Evolutionary conservation across 2,329 filamentous ascomycete genomes (phyloP), one percentile per base, ranked within the genome.

Genomic region (Aureobasidium musti): DNA sequence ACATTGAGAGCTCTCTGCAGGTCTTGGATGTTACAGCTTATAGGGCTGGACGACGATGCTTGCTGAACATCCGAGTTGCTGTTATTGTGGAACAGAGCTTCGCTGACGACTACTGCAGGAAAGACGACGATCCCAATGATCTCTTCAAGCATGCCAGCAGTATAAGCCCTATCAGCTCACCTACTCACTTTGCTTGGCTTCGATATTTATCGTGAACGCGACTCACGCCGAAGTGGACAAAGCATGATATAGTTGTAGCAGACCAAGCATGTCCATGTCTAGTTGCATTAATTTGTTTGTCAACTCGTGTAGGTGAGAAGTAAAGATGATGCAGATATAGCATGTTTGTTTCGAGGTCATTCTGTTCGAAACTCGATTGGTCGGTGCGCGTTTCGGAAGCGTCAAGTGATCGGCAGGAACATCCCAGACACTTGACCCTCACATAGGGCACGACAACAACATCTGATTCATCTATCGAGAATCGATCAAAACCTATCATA

Each of bases 321-420:
- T 4, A 8, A 45, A 7, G 11, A 23, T 8, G n/a, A 45, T 45
- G 43, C 8, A 45, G 28, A 52, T 52, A 19, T 28, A 30, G 49
- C 49, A 33, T 39, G 52, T 56, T 56, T 8, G 52, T 54, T 39
- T 26, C 6, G n/a, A 19, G 23, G 14, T 10, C 35, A 53, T 39
- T 56, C 52, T 56, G 52, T 56, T 19, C 21, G 52, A 39, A 56
- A 56, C 35, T 39, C 19, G 7, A 17, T 6, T 26, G 21, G 52
- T 56, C 52, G 19, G 30, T 56, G 52, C 52, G 13, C 35, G 52
- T 56, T 56, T 56, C 52, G 52, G 33, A 56, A 56, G 33, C 33
- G 26, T 56, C 33, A 21, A 35, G 21, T 26, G 33, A 39, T 56
- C 52, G 33, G 52, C 35, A 26, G 52, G 37, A 17, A 14, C 43